Evolutionary conservation across 2,329 filamentous ascomycete species (phyloP), one percentile per base, ranked within the genome.

Genomic region (Talaromyces sp.): DNA sequence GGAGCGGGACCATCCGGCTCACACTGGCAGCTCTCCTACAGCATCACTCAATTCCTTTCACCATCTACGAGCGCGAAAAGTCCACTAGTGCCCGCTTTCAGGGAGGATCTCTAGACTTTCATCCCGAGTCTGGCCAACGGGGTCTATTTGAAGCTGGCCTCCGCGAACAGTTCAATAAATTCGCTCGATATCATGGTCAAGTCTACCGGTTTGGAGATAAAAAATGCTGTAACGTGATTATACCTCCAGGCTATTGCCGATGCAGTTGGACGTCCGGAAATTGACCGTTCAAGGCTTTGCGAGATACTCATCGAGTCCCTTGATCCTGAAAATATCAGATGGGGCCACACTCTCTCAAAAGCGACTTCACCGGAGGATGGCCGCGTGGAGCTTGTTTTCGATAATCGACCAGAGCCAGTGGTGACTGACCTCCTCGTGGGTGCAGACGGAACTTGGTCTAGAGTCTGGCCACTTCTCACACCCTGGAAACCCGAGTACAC

Each of bases 11-110:
- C 60, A 27, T 31, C 60, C 15, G 60, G 60, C 29, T 62, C 10
- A 62, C 60, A 2, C 34, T 62, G 3, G 60, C 47, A 29, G 19
- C 19, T 29, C n/a, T 62, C 11, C 11, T 62, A 3, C 47, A 62
- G n/a, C 31, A 53, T 11, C n/a, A 62, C 29, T 19, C 25, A 22
- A 62, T 62, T 40, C 60, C 60, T 11, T 62, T 51, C 17, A 25
- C 45, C 15, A 13, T 74, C 31, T 74, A 70, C 56, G 78, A 79
- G 71, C 63, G 71, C 65, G 54, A 76, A 70, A 69, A 71, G 27
- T 72, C 69, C 2, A 56, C 63, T 15, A 58, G 68, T 49, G 54
- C 60, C 19, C 68, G 70, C 34, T 31, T 29, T 15, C 71, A 72
- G 58, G 71, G 69, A 17, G 72, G 72, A 15, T 67, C 64, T 27